These are phyloP conservation scores for Niveomyces coronatus DNA, from an alignment of 2,329 filamentous ascomycete genomes.

Conservation along the genomic window DNA sequence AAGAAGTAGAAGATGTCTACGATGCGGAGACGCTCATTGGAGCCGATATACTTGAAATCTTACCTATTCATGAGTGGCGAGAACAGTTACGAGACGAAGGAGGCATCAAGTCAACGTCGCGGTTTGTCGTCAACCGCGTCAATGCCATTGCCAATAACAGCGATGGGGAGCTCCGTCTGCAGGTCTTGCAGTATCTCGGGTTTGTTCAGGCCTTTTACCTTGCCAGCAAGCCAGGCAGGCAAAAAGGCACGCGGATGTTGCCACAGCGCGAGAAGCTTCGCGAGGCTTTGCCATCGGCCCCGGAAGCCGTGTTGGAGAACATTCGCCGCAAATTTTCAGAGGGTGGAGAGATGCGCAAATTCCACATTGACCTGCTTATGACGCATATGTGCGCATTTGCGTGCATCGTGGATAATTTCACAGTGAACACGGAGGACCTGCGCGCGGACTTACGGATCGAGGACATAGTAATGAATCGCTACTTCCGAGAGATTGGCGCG, in stretches of 20 bases:
- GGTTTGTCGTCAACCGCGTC: conserved; percentile 56
- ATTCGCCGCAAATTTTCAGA: conserved; percentile 62
- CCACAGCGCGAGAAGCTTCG: conserved; percentile 53
- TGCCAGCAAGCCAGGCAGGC: conserved; percentile 33
- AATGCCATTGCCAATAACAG: conserved; percentile 38
- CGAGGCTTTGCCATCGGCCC: conserved; percentile 44
- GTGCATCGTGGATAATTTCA: conserved; percentile 62
- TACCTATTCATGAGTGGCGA: conserved; percentile 67
- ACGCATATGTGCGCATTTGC: conserved; percentile 65
- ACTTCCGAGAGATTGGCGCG: conserved; percentile 68
- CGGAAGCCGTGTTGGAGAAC: conserved; percentile 52
- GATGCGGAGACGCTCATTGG: conserved; percentile 56
- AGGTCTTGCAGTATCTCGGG: conserved; percentile 49
- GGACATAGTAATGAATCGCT: conserved; percentile 58
- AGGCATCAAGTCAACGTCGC: conserved; percentile 45
- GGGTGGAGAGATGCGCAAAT: conserved; percentile 54
- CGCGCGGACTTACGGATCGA: conserved; percentile 64
- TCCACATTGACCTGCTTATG: conserved; percentile 59
- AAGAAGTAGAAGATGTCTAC: conserved; percentile 64
- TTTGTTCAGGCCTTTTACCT: conserved; percentile 46
- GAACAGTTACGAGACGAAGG: conserved; percentile 51
- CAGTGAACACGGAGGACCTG: conserved; percentile 59
- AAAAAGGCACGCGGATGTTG: conserved; percentile 39
- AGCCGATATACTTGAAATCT: conserved; percentile 51
- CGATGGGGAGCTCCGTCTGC: conserved; percentile 38